Percentiles rank a stretch among this genome's conserved stretches.
phyloP scores from a whole-genome alignment of 2,329 filamentous ascomycete species.

The Aciculosporium take region DNA sequence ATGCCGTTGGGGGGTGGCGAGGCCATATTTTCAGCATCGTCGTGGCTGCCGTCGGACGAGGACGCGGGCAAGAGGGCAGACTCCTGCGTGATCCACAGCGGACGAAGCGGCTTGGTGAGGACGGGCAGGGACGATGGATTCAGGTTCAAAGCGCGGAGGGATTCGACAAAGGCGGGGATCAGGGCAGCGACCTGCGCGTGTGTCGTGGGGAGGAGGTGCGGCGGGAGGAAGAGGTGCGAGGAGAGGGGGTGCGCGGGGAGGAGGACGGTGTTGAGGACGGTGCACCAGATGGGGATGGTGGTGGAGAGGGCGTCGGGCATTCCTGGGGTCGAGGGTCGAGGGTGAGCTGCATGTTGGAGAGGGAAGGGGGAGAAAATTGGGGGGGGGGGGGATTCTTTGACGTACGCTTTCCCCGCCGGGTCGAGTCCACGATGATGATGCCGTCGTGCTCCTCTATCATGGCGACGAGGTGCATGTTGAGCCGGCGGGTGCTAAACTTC shows the following conservation, averaged over 20 bases:
- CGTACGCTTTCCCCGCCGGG: constrained; percentile 71
- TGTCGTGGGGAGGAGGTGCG: constrained; percentile 55
- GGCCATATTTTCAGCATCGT: neutral
- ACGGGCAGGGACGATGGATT: constrained; percentile 39
- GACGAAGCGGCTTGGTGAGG: constrained; percentile 57
- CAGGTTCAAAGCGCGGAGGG: constrained; percentile 40
- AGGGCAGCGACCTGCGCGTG: constrained; percentile 60
- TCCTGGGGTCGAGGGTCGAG: constrained; percentile 25
- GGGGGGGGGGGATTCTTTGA: constrained; percentile 6
- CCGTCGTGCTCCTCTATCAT: constrained; percentile 52
- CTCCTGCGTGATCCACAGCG: constrained; percentile 67
- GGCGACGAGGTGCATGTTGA: constrained; percentile 71
- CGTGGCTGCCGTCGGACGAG: neutral
- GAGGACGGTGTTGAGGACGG: constrained; percentile 65
- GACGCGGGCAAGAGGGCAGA: constrained; percentile 27
- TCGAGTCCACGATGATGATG: constrained; percentile 83
- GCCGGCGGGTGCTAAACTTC: constrained; percentile 70
- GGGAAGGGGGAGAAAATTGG: neutral
- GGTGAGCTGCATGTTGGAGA: neutral
- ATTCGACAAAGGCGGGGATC: constrained; percentile 39
- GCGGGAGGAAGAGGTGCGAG: constrained; percentile 53
- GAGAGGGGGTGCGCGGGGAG: constrained; percentile 43
- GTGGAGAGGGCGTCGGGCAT: constrained; percentile 94
- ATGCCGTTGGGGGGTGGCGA: neutral
- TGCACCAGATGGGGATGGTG: constrained; percentile 87